phyloP scores from a whole-genome alignment of 306 rosid species.

The Prunus padus region DNA sequence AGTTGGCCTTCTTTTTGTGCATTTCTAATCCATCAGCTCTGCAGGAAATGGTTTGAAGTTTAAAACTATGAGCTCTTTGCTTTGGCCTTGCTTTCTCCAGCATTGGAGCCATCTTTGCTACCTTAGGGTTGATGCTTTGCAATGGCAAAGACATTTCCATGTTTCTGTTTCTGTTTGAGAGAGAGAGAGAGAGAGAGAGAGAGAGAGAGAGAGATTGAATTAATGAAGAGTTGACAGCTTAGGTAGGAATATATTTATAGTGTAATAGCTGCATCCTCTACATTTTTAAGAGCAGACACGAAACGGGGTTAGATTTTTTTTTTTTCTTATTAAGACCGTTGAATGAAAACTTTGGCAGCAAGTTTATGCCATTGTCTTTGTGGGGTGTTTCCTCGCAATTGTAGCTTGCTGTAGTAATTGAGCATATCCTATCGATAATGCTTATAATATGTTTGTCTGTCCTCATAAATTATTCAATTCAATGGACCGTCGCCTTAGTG shows the following conservation, averaged over 20 bases:
- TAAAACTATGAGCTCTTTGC: not conserved
- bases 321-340: not conserved
- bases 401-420: not conserved
- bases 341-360: not conserved
- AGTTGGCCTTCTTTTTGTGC: constrained; percentile 20
- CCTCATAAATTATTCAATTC: not conserved
- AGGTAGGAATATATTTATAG: not conserved
- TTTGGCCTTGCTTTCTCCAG: not conserved
- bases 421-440: not conserved
- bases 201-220: constrained; percentile 1
- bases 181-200: not conserved
- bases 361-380: constrained; percentile 1
- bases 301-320: not conserved
- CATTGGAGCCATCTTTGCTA: not conserved
- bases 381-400: constrained; percentile 7
- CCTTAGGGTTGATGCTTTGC: constrained; percentile 18
- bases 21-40: not conserved
- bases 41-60: constrained; percentile 14
- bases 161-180: not conserved
- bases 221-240: not conserved
- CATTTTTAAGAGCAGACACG: not conserved
- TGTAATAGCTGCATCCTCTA: not conserved
- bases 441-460: not conserved
- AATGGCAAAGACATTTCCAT: constrained; percentile 27
- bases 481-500: not conserved